These are phyloP conservation scores for Sutorius eximius DNA, from an alignment of 1,284 basidiomycete genomes.

Conservation along the genomic window DNA sequence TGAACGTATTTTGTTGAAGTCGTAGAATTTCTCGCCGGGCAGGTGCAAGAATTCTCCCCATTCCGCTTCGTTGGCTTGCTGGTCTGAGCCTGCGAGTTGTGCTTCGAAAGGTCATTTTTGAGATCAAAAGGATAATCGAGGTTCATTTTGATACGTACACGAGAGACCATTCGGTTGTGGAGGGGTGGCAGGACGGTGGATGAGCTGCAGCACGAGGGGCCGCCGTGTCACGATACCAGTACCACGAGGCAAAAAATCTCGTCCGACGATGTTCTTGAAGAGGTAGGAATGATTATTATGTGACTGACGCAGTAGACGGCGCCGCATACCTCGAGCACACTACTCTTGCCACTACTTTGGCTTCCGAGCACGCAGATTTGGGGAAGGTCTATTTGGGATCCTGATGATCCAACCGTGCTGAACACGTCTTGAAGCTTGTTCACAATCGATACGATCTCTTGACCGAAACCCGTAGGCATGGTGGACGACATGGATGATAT, in stretches of 20 bases:
- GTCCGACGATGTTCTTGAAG: conserved; percentile 89
- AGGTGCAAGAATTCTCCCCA: conserved; percentile 99
- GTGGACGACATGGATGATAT: conserved; percentile 13
- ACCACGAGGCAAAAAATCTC: conserved; percentile 96
- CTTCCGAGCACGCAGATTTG: conserved; percentile 86
- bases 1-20: conserved; percentile 95
- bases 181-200: conserved; percentile 69
- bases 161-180: conserved; percentile 49
- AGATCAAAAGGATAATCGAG: conserved; percentile 5
- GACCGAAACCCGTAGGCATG: conserved; percentile 70
- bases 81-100: conserved; percentile 53
- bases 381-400: conserved; percentile 77
- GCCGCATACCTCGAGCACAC: conserved; percentile 71
- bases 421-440: conserved; percentile 89
- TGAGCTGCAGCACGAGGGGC: conserved; percentile 93
- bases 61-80: conserved; percentile 84
- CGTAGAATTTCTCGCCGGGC: conserved; percentile 95
- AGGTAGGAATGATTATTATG: conserved; percentile 1
- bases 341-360: conserved; percentile 87
- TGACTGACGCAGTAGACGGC: conserved; percentile 3
- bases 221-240: conserved; percentile 97
- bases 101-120: conserved; percentile 29
- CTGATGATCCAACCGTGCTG: conserved; percentile 73
- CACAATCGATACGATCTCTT: conserved; percentile 73
- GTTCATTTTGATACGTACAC: conserved; percentile 30